These are phyloP conservation scores for Candida ovalis DNA, from an alignment of 805 yeast genomes.

Conservation along the genomic window DNA sequence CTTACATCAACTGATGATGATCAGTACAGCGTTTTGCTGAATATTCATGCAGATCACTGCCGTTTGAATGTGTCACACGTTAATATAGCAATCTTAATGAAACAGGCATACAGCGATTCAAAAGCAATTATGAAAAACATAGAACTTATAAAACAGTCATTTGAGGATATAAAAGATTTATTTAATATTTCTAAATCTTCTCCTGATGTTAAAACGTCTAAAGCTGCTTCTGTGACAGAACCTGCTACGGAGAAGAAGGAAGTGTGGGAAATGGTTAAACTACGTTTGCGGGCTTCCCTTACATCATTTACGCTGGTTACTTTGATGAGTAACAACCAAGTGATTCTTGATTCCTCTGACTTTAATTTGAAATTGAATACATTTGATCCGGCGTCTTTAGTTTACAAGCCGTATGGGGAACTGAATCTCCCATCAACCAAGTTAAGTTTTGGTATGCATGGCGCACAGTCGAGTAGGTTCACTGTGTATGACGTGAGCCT, in stretches of 20 bases:
- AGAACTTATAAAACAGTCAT: not conserved
- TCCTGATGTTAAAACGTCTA: not conserved
- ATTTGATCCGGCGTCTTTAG: conserved; percentile 11
- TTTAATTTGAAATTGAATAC: conserved; percentile 9
- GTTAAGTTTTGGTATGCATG: conserved; percentile 28
- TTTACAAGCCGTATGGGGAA: conserved; percentile 35
- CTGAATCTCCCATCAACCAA: conserved; percentile 40
- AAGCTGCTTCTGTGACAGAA: not conserved
- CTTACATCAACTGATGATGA: not conserved
- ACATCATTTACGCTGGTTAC: conserved; percentile 9
- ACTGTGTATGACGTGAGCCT: conserved; percentile 45
- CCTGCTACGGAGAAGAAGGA: not conserved
- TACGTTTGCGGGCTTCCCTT: conserved; percentile 4
- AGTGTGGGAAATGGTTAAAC: not conserved
- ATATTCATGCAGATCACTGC: conserved; percentile 14
- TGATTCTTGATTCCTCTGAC: conserved; percentile 13
- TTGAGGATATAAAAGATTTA: not conserved
- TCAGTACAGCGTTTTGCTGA: conserved; percentile 5
- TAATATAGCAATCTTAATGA: conserved; percentile 7
- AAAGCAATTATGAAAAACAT: not conserved
- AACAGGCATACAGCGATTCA: conserved; percentile 11
- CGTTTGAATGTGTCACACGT: conserved; percentile 13
- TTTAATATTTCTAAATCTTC: not conserved
- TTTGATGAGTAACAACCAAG: conserved; percentile 14
- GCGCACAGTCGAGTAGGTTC: conserved; percentile 38